These are phyloP conservation scores for Fusarium incarnatum DNA, from an alignment of 2,329 filamentous ascomycete species.

Conservation along the genomic window DNA sequence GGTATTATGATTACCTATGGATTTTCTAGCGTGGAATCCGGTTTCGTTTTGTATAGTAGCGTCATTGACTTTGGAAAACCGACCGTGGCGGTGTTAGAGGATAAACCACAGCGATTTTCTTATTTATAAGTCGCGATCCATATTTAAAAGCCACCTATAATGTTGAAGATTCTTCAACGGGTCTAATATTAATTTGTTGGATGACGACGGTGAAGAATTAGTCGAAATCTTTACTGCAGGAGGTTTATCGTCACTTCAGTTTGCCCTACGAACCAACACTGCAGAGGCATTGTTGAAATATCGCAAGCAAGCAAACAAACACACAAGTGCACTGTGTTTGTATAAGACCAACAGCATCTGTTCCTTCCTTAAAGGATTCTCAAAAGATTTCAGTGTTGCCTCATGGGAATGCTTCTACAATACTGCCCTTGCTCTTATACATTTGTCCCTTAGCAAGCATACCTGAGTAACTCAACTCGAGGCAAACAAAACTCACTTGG, in stretches of 20 bases:
- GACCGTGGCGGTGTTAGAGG: neutral
- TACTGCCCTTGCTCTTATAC: neutral
- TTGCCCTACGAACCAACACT: neutral
- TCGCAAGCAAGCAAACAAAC: neutral
- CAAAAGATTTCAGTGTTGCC: neutral
- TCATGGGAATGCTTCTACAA: neutral
- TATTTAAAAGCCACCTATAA: slow-evolving; percentile 2
- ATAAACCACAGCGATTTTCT: neutral
- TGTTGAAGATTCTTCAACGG: neutral
- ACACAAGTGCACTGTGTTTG: slow-evolving; percentile 1
- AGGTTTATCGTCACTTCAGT: neutral
- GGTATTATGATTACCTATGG: slow-evolving; percentile 7
- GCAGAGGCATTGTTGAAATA: neutral
- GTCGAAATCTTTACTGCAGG: neutral
- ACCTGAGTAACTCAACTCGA: neutral
- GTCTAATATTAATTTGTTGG: neutral
- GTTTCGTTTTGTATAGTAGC: slow-evolving; percentile 23
- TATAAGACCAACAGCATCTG: neutral
- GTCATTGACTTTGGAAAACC: slow-evolving; percentile 23
- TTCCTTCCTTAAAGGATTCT: neutral
- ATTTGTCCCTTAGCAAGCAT: neutral
- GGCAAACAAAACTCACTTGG: neutral
- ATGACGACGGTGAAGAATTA: neutral
- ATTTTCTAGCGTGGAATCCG: slow-evolving; percentile 11
- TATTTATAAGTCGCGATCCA: slow-evolving; percentile 8